Percentiles rank a stretch among this genome's conserved stretches.
Evolutionary conservation across 108 stramenopile species (phyloP).

Genomic region (Mediolabrus comicus): DNA sequence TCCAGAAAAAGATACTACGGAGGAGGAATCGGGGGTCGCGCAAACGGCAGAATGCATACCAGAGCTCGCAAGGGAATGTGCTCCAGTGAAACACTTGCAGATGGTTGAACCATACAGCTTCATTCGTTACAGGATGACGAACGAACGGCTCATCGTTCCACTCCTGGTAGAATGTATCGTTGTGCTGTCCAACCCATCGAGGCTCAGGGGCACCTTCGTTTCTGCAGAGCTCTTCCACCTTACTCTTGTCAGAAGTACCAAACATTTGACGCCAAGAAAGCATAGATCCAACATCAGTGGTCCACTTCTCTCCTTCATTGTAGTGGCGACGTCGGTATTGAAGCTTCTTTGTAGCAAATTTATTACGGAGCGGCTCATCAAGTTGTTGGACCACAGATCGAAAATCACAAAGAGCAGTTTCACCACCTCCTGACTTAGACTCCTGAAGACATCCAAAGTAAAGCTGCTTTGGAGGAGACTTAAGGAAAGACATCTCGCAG

Average conservation of each 20-base stretch:
- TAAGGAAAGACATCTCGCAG: conserved; percentile 52
- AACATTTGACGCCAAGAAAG: conserved; percentile 41
- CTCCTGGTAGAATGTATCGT: conserved; percentile 26
- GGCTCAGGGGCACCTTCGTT: conserved; percentile 22
- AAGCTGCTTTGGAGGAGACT: conserved; percentile 20
- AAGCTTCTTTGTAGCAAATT: conserved; percentile 39
- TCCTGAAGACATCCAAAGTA: conserved; percentile 42
- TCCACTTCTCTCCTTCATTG: conserved; percentile 1
- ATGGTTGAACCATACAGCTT: conserved; percentile 51
- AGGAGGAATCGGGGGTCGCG: conserved; percentile 16
- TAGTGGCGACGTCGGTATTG: conserved; percentile 41
- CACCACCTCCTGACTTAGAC: conserved; percentile 24
- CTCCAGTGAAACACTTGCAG: conserved; percentile 52
- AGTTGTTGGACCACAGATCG: conserved; percentile 38
- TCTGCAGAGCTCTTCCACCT: conserved; percentile 26
- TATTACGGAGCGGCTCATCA: conserved; percentile 22
- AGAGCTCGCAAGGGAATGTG: conserved; percentile 43
- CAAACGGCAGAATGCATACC: conserved; percentile 25
- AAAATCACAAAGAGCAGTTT: conserved; percentile 44
- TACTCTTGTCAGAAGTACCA: conserved; percentile 26
- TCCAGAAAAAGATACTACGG: conserved; percentile 2
- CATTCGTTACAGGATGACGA: conserved; percentile 44
- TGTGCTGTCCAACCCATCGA: conserved; percentile 26
- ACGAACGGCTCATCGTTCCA: conserved; percentile 29
- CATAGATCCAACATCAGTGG: conserved; percentile 33